Conservation (phyloP, 371 early-diverging fungal species). For the Ordospora colligata region DNA sequence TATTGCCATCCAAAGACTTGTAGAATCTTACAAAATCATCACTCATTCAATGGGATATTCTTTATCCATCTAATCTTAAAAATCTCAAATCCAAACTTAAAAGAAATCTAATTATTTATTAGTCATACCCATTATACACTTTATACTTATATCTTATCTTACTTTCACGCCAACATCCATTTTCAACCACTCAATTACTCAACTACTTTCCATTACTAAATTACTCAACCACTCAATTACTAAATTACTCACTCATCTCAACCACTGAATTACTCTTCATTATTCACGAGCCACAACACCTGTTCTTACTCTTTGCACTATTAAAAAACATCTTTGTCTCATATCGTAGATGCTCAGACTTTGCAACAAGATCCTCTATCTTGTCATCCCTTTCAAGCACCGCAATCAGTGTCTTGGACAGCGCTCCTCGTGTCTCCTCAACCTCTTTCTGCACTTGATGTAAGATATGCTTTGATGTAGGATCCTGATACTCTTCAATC, state of each 20-base stretch:
- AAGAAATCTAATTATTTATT: too few species aligned
- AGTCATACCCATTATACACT: too few species aligned
- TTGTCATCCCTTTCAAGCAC: constrained; percentile 87
- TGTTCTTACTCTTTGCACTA: constrained; percentile 87
- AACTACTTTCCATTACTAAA: too few species aligned
- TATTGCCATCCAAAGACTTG: background rate
- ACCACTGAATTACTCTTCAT: background rate
- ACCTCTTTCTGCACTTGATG: constrained; percentile 86
- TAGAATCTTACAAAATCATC: constrained; percentile 28
- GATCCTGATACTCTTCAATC: constrained; percentile 57
- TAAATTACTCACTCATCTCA: too few species aligned
- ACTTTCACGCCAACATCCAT: too few species aligned
- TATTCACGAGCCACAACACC: constrained; percentile 67
- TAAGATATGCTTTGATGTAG: constrained; percentile 67
- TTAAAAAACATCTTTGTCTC: constrained; percentile 93
- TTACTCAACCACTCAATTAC: too few species aligned
- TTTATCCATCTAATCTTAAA: background rate
- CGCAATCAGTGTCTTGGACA: constrained; percentile 86
- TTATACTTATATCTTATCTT: too few species aligned
- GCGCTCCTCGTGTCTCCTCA: constrained; percentile 85
- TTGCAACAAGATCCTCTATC: constrained; percentile 79
- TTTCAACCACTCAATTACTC: too few species aligned
- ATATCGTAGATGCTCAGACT: constrained; percentile 73
- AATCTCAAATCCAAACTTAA: too few species aligned
- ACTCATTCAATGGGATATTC: background rate